Evolutionary conservation across 352 stramenopile species (phyloP), one percentile per base, ranked within the genome.

Genomic region (Globisporangium carolinianum): DNA sequence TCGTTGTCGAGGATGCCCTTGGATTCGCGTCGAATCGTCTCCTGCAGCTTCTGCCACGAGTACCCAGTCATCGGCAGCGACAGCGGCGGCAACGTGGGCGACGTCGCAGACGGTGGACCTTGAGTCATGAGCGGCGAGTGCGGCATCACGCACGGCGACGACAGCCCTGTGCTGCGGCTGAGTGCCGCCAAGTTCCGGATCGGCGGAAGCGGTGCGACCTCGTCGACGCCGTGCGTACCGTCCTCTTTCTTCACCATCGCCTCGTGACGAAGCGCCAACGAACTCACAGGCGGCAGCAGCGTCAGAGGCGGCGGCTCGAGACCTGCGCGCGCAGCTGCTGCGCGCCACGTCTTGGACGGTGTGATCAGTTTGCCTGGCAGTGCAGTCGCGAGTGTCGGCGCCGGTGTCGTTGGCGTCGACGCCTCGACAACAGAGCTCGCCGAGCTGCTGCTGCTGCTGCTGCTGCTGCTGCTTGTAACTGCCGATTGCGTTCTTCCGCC

Each of bases 21-120:
- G 5, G 79, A 92, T 66, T 92, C 79, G 39, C 66, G 76, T 37
- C 67, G 68, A 47, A 90, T 79, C 0, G 78, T 90, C 55, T 90
- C 83, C 60, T 92, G 83, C 2, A 92, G 69, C 51, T 79, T 65
- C 36, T 82, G 67, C 83, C 83, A 92, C 50, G 79, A 90, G 65
- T 92, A 92, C n/a, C 76, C 79, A 18, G 69, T 48, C 18, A 68
- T 67, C 56, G 60, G 37, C 5, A 24, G 11, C 52, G 47, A 38
- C 5, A 35, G 24, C 35, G 45, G 57, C 45, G 43, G 52, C 12
- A 67, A 53, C 32, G 50, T 8, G 7, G 39, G 39, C 7, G 7
- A 14, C 39, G 39, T 14, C 39, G 39, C 39, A 32, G 24, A 32
- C 24, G 24, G 24, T 32, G 24, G 24, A 32, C 24, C 24, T 32